Evolutionary conservation across 495 filamentous ascomycete genomes (phyloP).

Genomic region (Aspergillus haitiensis): DNA sequence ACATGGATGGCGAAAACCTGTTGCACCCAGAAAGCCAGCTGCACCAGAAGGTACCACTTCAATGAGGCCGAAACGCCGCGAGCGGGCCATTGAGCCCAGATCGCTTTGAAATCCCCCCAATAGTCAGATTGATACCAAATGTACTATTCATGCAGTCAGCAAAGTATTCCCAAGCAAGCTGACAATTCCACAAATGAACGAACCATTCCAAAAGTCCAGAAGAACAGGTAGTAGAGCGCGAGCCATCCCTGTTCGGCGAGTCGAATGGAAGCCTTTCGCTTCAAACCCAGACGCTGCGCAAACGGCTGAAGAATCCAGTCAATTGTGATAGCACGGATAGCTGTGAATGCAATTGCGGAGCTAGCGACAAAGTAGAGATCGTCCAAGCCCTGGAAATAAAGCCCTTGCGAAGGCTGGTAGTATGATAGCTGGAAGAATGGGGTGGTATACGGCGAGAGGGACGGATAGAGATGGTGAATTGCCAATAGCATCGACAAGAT

Average conservation of each 20-base stretch:
- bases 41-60: slow-evolving; percentile 90
- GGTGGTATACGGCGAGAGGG: slow-evolving; percentile 69
- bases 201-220: slow-evolving; percentile 86
- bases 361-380: slow-evolving; percentile 78
- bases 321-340: slow-evolving; percentile 78
- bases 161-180: not conserved
- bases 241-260: slow-evolving; percentile 96
- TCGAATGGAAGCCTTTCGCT: slow-evolving; percentile 69
- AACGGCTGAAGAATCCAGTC: slow-evolving; percentile 82
- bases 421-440: slow-evolving; percentile 89
- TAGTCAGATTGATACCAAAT: slow-evolving; percentile 75
- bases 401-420: slow-evolving; percentile 62
- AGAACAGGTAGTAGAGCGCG: slow-evolving; percentile 71
- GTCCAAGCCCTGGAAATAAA: slow-evolving; percentile 73
- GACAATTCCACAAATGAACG: slow-evolving; percentile 33
- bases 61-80: slow-evolving; percentile 68
- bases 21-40: slow-evolving; percentile 92
- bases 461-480: slow-evolving; percentile 76
- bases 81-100: slow-evolving; percentile 83
- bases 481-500: slow-evolving; percentile 74
- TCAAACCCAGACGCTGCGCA: slow-evolving; percentile 66
- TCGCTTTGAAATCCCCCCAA: slow-evolving; percentile 70
- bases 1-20: slow-evolving; percentile 93
- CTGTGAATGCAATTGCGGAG: slow-evolving; percentile 82
- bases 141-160: slow-evolving; percentile 56